Evolutionary conservation across 768 basidiomycete genomes (phyloP), one percentile per base, ranked within the genome.

Genomic region (Cystofilobasidium ferigula): DNA sequence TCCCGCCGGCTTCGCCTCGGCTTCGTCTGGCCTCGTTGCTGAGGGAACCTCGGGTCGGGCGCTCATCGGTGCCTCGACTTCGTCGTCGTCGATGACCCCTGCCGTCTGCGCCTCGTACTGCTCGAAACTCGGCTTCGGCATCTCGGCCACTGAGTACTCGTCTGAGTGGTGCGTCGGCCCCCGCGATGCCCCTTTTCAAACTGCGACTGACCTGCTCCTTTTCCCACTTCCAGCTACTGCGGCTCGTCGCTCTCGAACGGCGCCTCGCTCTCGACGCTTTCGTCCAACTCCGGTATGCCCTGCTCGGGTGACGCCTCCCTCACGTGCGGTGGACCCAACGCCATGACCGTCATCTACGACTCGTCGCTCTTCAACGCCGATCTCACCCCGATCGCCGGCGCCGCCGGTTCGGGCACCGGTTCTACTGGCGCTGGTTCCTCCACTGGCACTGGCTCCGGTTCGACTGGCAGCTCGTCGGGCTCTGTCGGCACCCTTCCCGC

Each of bases 201-300:
- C n/a, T 47, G n/a, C n/a, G 58, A 26, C 13, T 51, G 36, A 22
- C 24, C 34, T 26, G 20, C 61, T 7, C 16, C 61, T 14, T 40
- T 34, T 16, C 28, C 16, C 16, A 16, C 38, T 60, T 28, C 45
- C 22, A 40, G 76, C 67, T 75, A 73, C 69, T 77, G 76, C 80
- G 13, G 83, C 81, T 42, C 82, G 80, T 5, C 77, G 70, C 3
- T 83, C 81, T n/a, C 85, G 72, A 61, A 89, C 77, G 34, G 81
- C 78, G 72, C 72, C 26, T 63, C 64, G 14, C 30, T 62, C 36
- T 51, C 64, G 20, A 60, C 66, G 4, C 57, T 62, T 48, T 69
- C 69, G 10, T 53, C 69, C 14, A 59, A 69, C 57, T 72, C 71
- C 54, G 68, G 61, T 57, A 72, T 73, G 73, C 47, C 69, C 28